These are phyloP conservation scores for Trichoderma virens DNA, from an alignment of 495 filamentous ascomycete species.

Conservation along the genomic window DNA sequence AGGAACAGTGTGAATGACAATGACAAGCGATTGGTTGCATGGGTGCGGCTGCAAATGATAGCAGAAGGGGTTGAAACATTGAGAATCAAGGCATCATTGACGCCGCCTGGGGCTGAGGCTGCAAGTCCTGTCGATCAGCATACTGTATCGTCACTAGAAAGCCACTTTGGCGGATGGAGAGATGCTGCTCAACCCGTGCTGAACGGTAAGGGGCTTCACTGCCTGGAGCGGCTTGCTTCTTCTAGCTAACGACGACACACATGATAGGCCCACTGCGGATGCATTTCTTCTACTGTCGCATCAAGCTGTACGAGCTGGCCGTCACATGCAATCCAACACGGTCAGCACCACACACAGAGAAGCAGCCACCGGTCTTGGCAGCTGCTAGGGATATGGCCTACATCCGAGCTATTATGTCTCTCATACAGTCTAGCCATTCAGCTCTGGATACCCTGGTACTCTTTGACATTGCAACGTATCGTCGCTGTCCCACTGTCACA, in stretches of 20 bases:
- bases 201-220: not conserved
- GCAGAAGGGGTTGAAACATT: not conserved
- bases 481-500: not conserved
- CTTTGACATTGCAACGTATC: not conserved
- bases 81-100: not conserved
- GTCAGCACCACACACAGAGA: not conserved
- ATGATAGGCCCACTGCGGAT: not conserved
- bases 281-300: not conserved
- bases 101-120: not conserved
- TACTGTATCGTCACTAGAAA: not conserved
- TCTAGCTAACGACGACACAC: not conserved
- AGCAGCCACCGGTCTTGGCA: not conserved
- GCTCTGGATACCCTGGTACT: not conserved
- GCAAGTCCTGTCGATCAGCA: not conserved
- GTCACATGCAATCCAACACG: not conserved
- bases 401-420: not conserved
- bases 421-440: not conserved
- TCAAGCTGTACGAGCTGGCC: not conserved
- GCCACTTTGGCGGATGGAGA: not conserved
- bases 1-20: not conserved
- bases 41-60: not conserved
- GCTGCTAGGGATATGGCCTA: not conserved
- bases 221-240: not conserved
- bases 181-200: not conserved
- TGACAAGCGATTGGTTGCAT: not conserved